Evolutionary conservation across 208 protist genomes (phyloP), one percentile per base, ranked within the genome.

Genomic region (Trypanosoma boissoni): DNA sequence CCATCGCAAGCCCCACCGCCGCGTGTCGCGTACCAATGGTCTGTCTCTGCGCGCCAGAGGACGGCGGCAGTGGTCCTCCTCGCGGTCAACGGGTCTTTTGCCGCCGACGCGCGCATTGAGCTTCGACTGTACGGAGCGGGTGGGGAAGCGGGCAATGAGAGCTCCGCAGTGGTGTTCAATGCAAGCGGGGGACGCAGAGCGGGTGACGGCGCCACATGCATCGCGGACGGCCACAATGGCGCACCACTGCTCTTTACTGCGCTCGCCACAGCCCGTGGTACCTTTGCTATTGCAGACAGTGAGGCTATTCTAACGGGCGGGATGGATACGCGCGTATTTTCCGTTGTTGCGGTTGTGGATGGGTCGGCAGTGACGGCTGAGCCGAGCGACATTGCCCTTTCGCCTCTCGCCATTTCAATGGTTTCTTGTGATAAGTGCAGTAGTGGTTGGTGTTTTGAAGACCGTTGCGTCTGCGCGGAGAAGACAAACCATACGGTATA

Each of bases 401-500:
- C 83, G 9, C 76, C 80, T 1, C 64, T 91, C 5, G 34, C 79
- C 12, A 46, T 80, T 6, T 58, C 72, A 26, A 91, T 91, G 83
- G 23, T 48, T 41, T 24, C 49, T 12, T 81, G 77, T 63, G 52
- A 24, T 1, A 45, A 32, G 14, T 91, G 83, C 66, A 29, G 60
- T 2, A 85, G 74, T 16, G 74, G 79, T 7, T 72, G 73, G 31
- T 77, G 64, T 55, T 81, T 74, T 18, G 14, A 29, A 20, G 20
- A 72, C 26, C 14, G 16, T 9, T 65, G 67, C 21, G 59, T 67
- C 16, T 67, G 67, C 37, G 50, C 62, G 50, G 58, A 58, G 27
- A 43, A 49, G 42, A 18, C 18, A 29, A 75, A 69, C 49, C 64
- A 64, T 29, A 70, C 65, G 18, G 70, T 66, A 36, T 61, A 68